Evolutionary conservation across 2,329 filamentous ascomycete species (phyloP), one percentile per base, ranked within the genome.

Genomic region (Cladosporium cucumerinum): DNA sequence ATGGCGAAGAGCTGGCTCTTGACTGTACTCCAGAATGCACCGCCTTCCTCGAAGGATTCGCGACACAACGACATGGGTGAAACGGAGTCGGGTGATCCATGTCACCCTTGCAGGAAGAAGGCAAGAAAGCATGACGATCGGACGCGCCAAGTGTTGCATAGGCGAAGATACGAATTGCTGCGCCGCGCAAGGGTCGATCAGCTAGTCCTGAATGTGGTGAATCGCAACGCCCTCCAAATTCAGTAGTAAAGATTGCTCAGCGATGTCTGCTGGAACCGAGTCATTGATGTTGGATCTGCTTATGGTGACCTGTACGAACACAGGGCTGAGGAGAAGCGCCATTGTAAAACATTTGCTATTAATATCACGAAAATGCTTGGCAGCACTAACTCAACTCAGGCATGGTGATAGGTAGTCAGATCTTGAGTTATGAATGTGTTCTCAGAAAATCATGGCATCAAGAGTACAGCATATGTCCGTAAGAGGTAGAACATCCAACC

Each of bases 21-120:
- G 23, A 10, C 23, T 34, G 30, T 32, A 12, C 10, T 10, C 23
- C 26, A 28, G 39, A 26, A 46, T 60, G 57, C 57, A 60, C 57
- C 7, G 57, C 57, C 57, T 49, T 30, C 51, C 57, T 60, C 57
- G 57, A 60, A 60, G 57, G 57, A 60, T 60, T 51, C 57, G 21
- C 25, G 30, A 46, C 57, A 49, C 46, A 16, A 25, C 32, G 57
- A 23, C 25, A 12, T 28, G 21, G 32, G 25, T n/a, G 34, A 46
- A 46, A 28, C 28, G 36, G 1, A 49, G 26, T 59, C 36, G 21
- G 26, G 51, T 54, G 51, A 54, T 32, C 51, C 51, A 21, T 49
- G 57, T 39, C 57, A 30, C 57, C 57, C 43, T 49, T 49, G 43
- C 26, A 51, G 43, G 43, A 49, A 49, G 26, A 26, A 36, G 57